Base-by-base conservation (phyloP, 2,329 filamentous ascomycete genomes). In the Colletotrichum simmondsii region DNA sequence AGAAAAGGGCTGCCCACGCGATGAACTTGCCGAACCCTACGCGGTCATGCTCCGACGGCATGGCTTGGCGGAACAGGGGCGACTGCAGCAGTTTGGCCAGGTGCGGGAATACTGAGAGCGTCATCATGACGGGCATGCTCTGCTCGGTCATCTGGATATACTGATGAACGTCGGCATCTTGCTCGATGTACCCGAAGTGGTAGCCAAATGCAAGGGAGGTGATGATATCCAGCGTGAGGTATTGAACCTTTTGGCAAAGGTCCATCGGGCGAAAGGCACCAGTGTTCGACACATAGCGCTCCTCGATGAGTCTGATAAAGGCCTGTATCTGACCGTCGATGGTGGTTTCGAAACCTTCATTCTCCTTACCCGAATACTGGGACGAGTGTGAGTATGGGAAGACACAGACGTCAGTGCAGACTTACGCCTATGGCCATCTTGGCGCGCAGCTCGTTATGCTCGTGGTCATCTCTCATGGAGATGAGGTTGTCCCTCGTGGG, bases 151-250 rank as follows among this genome's bases (percentile, higher is more conserved):
- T 86, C 61, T 82, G 78, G 63, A 89, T 84, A 75, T 87, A 89
- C 63, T 83, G 83, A 75, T 85, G 86, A 0, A 85, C 81, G 72
- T 90, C 87, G 4, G 80, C 77, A 75, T 90, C 85, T 5, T 81
- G 76, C n/a, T 83, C 82, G 0, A 89, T 75, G 74, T 86, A 87
- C 14, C 87, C 87, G 72, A 89, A 88, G 0, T 83, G 77, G 62
- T 86, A 76, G 12, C 88, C 89, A 57, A 90, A 87, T 0, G 86
- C 86, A 5, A 91, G 77, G 56, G 85, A 84, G 42, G 84, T 87
- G 74, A 91, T 89, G 52, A 89, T 85, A 71, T 91, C 89, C 5
- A 91, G 79, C 0, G 88, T 88, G 67, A 90, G 86, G 79, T 83
- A 90, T 54, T 88, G 86, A 3, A 84, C 82, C 72, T 88, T 87